Conservation (phyloP, 306 rosid genomes). For the Cicer bijugum region DNA sequence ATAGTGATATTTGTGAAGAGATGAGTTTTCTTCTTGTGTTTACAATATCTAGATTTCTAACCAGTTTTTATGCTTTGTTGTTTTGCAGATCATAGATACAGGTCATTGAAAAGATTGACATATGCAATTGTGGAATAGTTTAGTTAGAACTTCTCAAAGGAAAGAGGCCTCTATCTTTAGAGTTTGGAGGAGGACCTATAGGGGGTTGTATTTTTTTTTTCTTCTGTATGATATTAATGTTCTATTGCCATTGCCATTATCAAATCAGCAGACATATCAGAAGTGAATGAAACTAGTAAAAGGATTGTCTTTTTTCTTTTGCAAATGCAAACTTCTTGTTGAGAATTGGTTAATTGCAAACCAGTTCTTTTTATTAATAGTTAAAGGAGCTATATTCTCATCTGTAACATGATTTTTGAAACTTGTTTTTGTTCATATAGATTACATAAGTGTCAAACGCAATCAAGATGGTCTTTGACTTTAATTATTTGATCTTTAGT, state of each 20-base stretch:
- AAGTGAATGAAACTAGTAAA: not conserved
- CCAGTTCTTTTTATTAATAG: too few species aligned
- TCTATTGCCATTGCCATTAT: not conserved
- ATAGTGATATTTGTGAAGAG: slow-evolving; percentile 26
- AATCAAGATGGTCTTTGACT: too few species aligned
- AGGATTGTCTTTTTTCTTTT: not conserved
- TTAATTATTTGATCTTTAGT: too few species aligned
- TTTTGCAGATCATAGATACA: slow-evolving; percentile 74
- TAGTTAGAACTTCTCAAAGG: slow-evolving; percentile 79
- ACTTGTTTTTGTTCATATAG: too few species aligned
- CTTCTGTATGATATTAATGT: not conserved
- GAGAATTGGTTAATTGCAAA: too few species aligned
- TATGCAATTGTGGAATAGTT: slow-evolving; percentile 78
- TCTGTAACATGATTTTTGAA: too few species aligned
- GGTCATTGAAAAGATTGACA: slow-evolving; percentile 83
- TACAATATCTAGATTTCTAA: slow-evolving; percentile 23
- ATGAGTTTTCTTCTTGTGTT: slow-evolving; percentile 7
- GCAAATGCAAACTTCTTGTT: not conserved
- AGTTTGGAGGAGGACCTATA: slow-evolving; percentile 77
- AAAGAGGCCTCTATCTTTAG: slow-evolving; percentile 67
- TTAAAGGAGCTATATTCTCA: too few species aligned
- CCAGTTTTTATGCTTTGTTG: slow-evolving; percentile 23
- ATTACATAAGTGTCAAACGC: too few species aligned
- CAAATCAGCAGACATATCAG: not conserved
- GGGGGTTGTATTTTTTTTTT: not conserved